Conservation (phyloP, 441 rosid species). For the Populus hybrid region DNA sequence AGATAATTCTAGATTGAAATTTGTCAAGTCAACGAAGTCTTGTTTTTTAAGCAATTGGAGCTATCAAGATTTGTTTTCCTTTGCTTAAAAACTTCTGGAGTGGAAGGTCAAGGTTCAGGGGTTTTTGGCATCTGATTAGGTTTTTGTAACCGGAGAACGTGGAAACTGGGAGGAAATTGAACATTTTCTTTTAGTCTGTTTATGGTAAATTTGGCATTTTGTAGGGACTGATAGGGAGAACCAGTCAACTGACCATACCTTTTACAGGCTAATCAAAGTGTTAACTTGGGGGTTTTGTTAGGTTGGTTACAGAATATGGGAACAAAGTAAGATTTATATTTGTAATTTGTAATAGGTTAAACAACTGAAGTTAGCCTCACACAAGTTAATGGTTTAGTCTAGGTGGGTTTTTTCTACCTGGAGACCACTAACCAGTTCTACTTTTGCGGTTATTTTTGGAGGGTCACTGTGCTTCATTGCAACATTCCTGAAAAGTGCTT, state of each 20-base stretch:
- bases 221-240: background rate
- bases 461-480: background rate
- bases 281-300: slow-evolving; percentile 6
- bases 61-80: background rate
- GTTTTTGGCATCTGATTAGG: background rate
- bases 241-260: background rate
- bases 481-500: background rate
- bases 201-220: background rate
- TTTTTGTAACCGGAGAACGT: background rate
- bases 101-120: slow-evolving; percentile 3
- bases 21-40: background rate
- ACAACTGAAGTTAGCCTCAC: background rate
- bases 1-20: background rate
- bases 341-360: background rate
- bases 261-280: background rate
- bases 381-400: background rate
- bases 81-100: background rate
- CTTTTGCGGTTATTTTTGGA: background rate
- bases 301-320: background rate
- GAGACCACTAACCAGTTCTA: slow-evolving; percentile 4
- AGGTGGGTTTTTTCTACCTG: background rate
- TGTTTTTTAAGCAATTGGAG: background rate
- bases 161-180: background rate
- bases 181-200: background rate
- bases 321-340: background rate